phyloP scores from a whole-genome alignment of 2,329 filamentous ascomycete species.

The Microsporum canis region DNA sequence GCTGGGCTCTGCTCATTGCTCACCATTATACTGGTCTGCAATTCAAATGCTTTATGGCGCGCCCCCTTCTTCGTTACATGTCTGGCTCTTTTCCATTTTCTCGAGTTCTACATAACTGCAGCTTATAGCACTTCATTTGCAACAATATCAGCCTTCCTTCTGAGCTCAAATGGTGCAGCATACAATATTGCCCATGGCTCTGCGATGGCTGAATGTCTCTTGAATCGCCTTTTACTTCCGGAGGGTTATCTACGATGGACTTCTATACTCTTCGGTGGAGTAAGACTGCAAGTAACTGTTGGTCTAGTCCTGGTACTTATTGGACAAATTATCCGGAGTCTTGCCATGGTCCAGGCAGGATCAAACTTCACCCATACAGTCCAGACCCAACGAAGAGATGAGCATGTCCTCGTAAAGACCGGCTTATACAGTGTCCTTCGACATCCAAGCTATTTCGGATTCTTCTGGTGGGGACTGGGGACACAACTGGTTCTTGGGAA shows the following conservation, averaged over 20 bases:
- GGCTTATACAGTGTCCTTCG: constrained; percentile 67
- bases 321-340: constrained; percentile 65
- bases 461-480: constrained; percentile 97
- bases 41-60: constrained; percentile 42
- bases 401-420: constrained; percentile 68
- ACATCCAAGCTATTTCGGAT: constrained; percentile 93
- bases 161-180: constrained; percentile 70
- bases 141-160: constrained; percentile 63
- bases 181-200: constrained; percentile 74
- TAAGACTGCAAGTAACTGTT: constrained; percentile 31
- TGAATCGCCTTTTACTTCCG: constrained; percentile 22
- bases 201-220: constrained; percentile 60
- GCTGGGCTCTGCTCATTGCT: constrained; percentile 27
- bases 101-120: constrained; percentile 90
- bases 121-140: constrained; percentile 67
- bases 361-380: constrained; percentile 86
- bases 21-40: constrained; percentile 21
- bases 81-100: constrained; percentile 79
- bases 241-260: constrained; percentile 37
- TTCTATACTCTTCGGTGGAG: constrained; percentile 29
- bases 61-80: constrained; percentile 43
- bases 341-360: constrained; percentile 81
- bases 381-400: constrained; percentile 54
- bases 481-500: constrained; percentile 89
- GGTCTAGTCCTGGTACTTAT: constrained; percentile 54